Base-by-base conservation (phyloP, 2,329 filamentous ascomycete species). In the Monosporascus ibericus region DNA sequence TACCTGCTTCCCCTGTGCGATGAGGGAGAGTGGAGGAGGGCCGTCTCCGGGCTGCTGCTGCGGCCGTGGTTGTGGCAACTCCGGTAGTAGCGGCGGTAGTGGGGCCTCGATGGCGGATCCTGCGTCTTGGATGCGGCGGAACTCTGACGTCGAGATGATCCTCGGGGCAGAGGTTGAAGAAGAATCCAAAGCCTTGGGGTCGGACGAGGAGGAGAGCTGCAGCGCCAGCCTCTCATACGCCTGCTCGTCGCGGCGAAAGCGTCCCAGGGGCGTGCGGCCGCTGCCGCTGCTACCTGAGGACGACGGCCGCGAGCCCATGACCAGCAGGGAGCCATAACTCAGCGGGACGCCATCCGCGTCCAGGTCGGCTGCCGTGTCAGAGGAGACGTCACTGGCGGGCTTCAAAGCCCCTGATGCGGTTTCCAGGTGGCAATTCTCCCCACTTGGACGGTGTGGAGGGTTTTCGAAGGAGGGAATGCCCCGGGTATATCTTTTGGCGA, bases 171-270 rank as follows among this genome's bases (percentile, higher is more conserved):
- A 34, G 11, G 11, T 11, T 11, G 30, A 14, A 14, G 9, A 34
- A 34, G 30, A 34, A 34, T 4, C 30, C 9, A 5, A 34, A 9
- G 15, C 42, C 44, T 5, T 37, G 34, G 38, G 20, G 14, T 37
- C 6, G 40, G 48, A 30, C 7, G 47, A 22, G n/a, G 30, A 22
- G 24, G 47, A 48, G 22, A 55, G 49, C n/a, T 59, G 59, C 4
- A 63, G 17, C n/a, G 55, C 56, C 5, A 59, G 51, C 44, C 58
- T 54, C 47, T 65, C 62, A 24, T 65, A 50, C 15, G 52, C 20
- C 49, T 63, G 53, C 6, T 42, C 15, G 47, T 64, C 52, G 5
- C 7, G 52, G 8, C 49, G 51, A 40, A 62, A 65, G 51, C 59
- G 56, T 18, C 54, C 53, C 5, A 65, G 47, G 4, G 62, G 60